phyloP scores from a whole-genome alignment of 2,329 filamentous ascomycete species.

The Rhinocladiella similis region DNA sequence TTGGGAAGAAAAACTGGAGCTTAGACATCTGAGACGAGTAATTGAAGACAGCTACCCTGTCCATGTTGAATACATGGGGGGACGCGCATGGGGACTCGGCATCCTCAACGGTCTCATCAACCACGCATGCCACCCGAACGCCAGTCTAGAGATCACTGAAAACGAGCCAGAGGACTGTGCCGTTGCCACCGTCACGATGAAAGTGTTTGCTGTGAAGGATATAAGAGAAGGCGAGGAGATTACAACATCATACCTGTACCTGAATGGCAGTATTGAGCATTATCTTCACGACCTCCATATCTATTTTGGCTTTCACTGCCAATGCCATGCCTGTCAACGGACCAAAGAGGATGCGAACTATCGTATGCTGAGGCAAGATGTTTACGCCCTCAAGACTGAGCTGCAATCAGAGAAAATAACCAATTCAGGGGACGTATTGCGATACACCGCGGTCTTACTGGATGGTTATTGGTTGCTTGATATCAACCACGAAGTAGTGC shows the following conservation, averaged over 20 bases:
- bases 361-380: slow-evolving; percentile 2
- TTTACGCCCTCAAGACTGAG: slow-evolving; percentile 1
- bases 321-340: slow-evolving; percentile 28
- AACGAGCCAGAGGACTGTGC: background rate
- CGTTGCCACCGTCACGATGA: background rate
- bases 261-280: slow-evolving; percentile 1
- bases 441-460: slow-evolving; percentile 1
- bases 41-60: no score
- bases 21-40: no score
- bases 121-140: slow-evolving; percentile 15
- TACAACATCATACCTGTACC: slow-evolving; percentile 26
- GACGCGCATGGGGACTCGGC: background rate
- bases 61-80: background rate
- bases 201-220: slow-evolving; percentile 3
- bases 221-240: slow-evolving; percentile 33
- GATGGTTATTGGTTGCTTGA: slow-evolving; percentile 5
- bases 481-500: background rate
- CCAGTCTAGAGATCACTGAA: background rate
- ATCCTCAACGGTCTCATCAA: slow-evolving; percentile 9
- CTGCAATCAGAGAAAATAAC: background rate
- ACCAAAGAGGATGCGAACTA: slow-evolving; percentile 1
- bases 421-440: background rate
- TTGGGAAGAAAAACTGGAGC: no score
- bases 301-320: slow-evolving; percentile 30
- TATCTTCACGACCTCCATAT: slow-evolving; percentile 3